Conservation (phyloP, 257 asterid genomes). For the Rehmannia glutinosa region DNA sequence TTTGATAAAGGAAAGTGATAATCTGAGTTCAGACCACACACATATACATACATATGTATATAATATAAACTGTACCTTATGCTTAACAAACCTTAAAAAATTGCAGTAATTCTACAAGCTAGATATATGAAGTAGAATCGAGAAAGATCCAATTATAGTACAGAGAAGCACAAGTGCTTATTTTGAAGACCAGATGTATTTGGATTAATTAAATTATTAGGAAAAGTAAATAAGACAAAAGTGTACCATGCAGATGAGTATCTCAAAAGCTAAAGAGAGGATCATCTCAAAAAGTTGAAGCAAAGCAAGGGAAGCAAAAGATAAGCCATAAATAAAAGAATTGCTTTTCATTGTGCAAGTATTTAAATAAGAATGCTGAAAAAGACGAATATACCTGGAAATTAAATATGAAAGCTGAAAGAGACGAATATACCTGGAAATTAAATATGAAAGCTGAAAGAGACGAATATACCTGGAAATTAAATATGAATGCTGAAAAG, state of each 20-base stretch:
- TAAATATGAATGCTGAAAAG: not conserved
- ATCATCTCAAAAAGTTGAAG: slow-evolving; percentile 12
- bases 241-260: slow-evolving; percentile 4
- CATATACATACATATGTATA: not conserved
- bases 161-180: not conserved
- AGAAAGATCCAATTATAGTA: not conserved
- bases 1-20: slow-evolving; percentile 1
- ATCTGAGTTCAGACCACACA: not conserved
- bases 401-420: too few relatives aligned
- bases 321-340: slow-evolving; percentile 11
- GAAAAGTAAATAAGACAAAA: slow-evolving; percentile 6
- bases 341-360: not conserved
- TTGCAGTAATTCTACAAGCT: not conserved
- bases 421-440: not conserved
- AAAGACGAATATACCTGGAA: slow-evolving; percentile 1
- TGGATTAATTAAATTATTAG: not conserved
- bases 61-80: too few relatives aligned
- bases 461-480: not conserved
- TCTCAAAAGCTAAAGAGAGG: slow-evolving; percentile 12
- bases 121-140: not conserved
- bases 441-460: too few relatives aligned
- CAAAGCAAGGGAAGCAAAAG: slow-evolving; percentile 12
- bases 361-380: slow-evolving; percentile 9
- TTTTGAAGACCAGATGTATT: not conserved
- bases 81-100: too few relatives aligned